Conservation (phyloP, 352 stramenopile species). For the Phytopythium sindhum region DNA sequence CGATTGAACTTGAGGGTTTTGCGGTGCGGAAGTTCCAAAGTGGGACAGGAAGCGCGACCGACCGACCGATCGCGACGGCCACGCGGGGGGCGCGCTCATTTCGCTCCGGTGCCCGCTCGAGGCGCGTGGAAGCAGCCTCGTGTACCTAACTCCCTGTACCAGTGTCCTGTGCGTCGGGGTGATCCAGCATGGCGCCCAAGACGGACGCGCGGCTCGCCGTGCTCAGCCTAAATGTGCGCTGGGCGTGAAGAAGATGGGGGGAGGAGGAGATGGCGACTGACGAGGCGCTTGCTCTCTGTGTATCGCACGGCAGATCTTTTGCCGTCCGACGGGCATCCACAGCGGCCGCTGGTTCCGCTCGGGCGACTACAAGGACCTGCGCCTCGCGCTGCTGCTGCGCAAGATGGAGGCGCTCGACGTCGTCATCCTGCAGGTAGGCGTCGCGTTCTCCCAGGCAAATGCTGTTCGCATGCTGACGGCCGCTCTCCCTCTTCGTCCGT, state of each 20-base stretch:
- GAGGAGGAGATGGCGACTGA: background rate
- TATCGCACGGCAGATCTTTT: conserved; percentile 50
- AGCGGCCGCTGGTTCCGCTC: conserved; percentile 60
- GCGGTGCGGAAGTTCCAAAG: background rate
- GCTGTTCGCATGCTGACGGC: background rate
- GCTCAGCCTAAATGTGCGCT: conserved; percentile 65
- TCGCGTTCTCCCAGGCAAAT: too few species aligned
- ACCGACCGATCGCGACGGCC: background rate
- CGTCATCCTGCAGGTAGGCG: conserved; percentile 67
- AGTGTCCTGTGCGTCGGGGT: too few species aligned
- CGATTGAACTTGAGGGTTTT: background rate
- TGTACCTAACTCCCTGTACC: background rate
- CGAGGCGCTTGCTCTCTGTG: background rate
- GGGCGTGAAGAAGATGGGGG: background rate
- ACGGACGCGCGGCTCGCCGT: conserved; percentile 53
- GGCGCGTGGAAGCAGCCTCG: background rate
- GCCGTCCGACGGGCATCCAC: conserved; percentile 72
- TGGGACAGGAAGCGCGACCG: background rate
- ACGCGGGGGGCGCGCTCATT: background rate
- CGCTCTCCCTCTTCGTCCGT: background rate
- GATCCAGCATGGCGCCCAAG: background rate
- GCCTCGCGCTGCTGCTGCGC: conserved; percentile 54
- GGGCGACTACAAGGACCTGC: conserved; percentile 77
- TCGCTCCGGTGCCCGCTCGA: background rate
- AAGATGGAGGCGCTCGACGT: conserved; percentile 77